A percentile compares a stretch with the other conserved stretches of the same genome.
These are phyloP conservation scores for Cryptosporidium sp. DNA, from an alignment of 169 alveolate species.

Conservation along the genomic window DNA sequence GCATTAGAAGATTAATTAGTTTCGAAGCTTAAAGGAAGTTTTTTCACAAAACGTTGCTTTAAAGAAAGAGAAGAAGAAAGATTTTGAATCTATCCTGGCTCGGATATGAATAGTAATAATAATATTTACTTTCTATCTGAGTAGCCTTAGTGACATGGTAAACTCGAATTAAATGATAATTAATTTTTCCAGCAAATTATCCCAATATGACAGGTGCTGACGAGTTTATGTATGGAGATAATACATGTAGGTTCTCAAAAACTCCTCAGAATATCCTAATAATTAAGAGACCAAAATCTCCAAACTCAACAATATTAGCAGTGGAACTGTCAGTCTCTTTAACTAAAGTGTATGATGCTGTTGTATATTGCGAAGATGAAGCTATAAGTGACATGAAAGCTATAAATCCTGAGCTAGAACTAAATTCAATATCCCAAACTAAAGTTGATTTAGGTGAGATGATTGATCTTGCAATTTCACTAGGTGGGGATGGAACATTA, in stretches of 20 bases:
- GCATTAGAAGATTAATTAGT: not conserved
- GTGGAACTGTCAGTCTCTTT: slow-evolving; percentile 11
- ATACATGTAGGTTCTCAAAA: slow-evolving; percentile 55
- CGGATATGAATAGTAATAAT: not conserved
- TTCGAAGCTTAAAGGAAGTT: not conserved
- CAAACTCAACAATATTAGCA: slow-evolving; percentile 33
- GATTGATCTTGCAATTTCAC: slow-evolving; percentile 88
- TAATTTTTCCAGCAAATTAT: not conserved
- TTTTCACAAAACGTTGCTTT: not conserved
- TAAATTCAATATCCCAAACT: slow-evolving; percentile 15
- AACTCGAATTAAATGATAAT: not conserved
- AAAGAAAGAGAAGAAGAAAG: not conserved
- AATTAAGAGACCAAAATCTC: slow-evolving; percentile 69
- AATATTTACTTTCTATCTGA: not conserved
- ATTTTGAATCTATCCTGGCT: not conserved
- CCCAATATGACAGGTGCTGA: slow-evolving; percentile 28
- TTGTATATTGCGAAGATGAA: slow-evolving; percentile 67
- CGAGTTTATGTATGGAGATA: slow-evolving; percentile 66
- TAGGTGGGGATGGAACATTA: slow-evolving; percentile 97
- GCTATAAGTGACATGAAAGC: slow-evolving; percentile 44
- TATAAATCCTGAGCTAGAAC: not conserved
- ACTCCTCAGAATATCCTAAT: slow-evolving; percentile 71
- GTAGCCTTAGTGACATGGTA: not conserved
- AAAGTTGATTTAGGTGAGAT: slow-evolving; percentile 50
- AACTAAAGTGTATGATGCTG: slow-evolving; percentile 28